Conservation (phyloP, 2,329 filamentous ascomycete genomes). For the Monilinia fructicola region DNA sequence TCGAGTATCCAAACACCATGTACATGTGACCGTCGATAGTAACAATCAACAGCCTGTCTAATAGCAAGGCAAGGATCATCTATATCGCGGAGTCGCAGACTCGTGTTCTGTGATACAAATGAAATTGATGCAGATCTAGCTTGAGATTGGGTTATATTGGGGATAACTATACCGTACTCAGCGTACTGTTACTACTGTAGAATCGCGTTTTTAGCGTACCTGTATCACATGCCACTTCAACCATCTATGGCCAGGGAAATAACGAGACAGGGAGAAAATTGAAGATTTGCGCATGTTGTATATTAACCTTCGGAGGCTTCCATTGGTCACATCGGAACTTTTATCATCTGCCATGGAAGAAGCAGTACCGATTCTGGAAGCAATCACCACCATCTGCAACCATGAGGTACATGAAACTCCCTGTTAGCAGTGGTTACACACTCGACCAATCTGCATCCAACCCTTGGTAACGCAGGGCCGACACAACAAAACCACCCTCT, state of each 20-base stretch:
- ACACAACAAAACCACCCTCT: conserved; percentile 5
- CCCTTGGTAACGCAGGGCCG: not conserved
- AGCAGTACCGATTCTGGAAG: conserved; percentile 15
- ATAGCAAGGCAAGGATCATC: not conserved
- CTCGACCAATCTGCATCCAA: not conserved
- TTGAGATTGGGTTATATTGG: not conserved
- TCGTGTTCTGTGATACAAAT: conserved; percentile 14
- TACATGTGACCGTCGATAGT: not conserved
- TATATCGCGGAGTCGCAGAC: conserved; percentile 1
- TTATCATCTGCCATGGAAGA: conserved; percentile 5
- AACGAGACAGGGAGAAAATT: not conserved
- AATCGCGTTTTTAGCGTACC: not conserved
- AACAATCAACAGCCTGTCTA: not conserved
- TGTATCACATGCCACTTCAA: not conserved
- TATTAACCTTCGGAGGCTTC: conserved; percentile 12
- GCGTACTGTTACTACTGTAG: no score
- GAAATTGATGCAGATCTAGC: conserved; percentile 22
- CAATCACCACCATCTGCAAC: conserved; percentile 5
- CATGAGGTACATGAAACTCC: not conserved
- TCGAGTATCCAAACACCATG: no score
- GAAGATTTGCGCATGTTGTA: not conserved
- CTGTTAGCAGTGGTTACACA: no score
- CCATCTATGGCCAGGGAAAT: not conserved
- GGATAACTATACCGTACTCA: no score
- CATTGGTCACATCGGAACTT: conserved; percentile 15